A percentile compares a stretch with the other conserved stretches of the same genome.
Conservation (phyloP, 2,329 filamentous ascomycete species). For the Neonectria sp. region DNA sequence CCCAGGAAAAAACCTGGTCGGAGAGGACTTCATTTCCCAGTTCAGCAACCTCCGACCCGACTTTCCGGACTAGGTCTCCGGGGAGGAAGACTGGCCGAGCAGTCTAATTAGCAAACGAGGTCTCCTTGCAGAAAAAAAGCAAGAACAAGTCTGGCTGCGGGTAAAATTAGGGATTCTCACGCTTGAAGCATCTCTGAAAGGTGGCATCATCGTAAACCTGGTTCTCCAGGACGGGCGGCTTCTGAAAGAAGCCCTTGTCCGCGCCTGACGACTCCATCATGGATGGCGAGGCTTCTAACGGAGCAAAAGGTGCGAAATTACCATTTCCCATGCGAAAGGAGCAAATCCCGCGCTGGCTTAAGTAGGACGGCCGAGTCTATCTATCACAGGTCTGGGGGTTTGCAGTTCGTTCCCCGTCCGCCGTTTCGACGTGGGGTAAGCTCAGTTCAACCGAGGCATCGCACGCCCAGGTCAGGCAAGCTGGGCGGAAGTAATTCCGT, state of each 20-base stretch:
- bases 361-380: constrained; percentile 16
- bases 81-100: constrained; percentile 66
- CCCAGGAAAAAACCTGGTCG: constrained; percentile 67
- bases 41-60: constrained; percentile 60
- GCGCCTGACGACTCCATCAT: constrained; percentile 62
- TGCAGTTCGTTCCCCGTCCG: constrained; percentile 16
- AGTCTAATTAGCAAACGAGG: constrained; percentile 14
- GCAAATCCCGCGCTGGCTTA: constrained; percentile 19
- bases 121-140: background rate
- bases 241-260: constrained; percentile 70
- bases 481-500: constrained; percentile 43
- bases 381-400: constrained; percentile 37
- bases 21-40: constrained; percentile 69
- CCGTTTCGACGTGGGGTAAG: constrained; percentile 38
- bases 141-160: background rate
- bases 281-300: background rate
- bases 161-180: constrained; percentile 53
- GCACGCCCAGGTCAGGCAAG: constrained; percentile 24
- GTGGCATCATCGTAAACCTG: constrained; percentile 70
- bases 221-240: constrained; percentile 66
- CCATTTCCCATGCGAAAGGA: constrained; percentile 12
- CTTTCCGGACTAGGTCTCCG: constrained; percentile 53
- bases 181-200: constrained; percentile 65
- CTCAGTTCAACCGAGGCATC: constrained; percentile 31
- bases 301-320: background rate